Conservation (phyloP, 2,329 filamentous ascomycete species). For the Pyricularia sp. region DNA sequence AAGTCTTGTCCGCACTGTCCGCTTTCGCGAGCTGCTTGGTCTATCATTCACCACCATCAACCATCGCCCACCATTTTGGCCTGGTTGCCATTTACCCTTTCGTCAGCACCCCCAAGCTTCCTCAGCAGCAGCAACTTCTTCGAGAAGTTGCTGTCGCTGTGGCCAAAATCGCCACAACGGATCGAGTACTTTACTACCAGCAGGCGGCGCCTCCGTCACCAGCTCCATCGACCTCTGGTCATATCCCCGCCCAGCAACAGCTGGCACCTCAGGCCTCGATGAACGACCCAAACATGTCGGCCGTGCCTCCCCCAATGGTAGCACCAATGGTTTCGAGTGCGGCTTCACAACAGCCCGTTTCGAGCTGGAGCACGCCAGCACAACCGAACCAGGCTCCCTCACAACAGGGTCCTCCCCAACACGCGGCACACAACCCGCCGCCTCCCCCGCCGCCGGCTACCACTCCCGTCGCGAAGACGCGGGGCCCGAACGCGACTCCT, state of each 20-base stretch:
- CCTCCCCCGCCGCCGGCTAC: slow-evolving; percentile 7
- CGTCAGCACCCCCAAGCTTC: not conserved
- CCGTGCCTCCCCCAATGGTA: not conserved
- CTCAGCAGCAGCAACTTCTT: slow-evolving; percentile 2
- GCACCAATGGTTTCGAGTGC: slow-evolving; percentile 3
- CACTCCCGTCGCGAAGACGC: slow-evolving; percentile 2
- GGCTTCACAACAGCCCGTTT: slow-evolving; percentile 12
- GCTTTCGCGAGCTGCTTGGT: not conserved
- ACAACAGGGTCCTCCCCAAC: slow-evolving; percentile 9
- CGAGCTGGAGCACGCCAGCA: slow-evolving; percentile 11
- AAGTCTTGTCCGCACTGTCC: not conserved
- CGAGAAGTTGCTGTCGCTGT: slow-evolving; percentile 4
- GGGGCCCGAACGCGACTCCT: slow-evolving; percentile 10
- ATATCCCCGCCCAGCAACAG: slow-evolving; percentile 3
- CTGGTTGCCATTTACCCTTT: not conserved
- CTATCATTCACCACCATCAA: not conserved
- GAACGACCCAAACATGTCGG: slow-evolving; percentile 3
- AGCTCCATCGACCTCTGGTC: slow-evolving; percentile 3
- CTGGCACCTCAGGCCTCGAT: not conserved
- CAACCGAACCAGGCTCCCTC: slow-evolving; percentile 6
- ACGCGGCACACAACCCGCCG: slow-evolving; percentile 6
- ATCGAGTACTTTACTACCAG: slow-evolving; percentile 5
- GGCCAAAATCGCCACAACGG: slow-evolving; percentile 4
- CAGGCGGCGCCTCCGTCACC: slow-evolving; percentile 4
- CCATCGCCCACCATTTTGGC: not conserved